Evolutionary conservation across 352 stramenopile genomes (phyloP), one percentile per base, ranked within the genome.

Genomic region (Phytopythium aichiense): DNA sequence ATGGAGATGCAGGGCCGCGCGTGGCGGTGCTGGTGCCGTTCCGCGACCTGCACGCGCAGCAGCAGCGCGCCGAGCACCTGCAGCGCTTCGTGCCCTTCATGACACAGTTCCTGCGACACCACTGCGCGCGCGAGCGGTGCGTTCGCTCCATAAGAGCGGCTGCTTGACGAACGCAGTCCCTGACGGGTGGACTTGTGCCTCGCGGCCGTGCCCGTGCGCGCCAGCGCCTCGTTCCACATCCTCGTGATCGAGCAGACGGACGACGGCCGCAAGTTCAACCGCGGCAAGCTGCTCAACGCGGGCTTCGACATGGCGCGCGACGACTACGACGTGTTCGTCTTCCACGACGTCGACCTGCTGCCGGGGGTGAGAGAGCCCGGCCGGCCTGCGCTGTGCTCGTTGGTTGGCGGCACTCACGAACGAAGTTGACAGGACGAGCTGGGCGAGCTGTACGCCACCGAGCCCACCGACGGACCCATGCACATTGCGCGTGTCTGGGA

Each of bases 281-380:
- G 95, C 42, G 96, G 96, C 25, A 98, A 99, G 73, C 74, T 99
- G 28, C 79, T 99, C 13, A 99, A 99, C 69, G 95, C 97, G 63
- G 96, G 96, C 43, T 98, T 97, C 71, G 84, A 98, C 68, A 79
- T 97, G 51, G 87, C 94, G 12, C 67, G 68, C 38, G 79, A 96
- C 54, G 81, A 88, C 55, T 94, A 81, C 63, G 79, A 88, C 55
- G 64, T 83, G 15, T 98, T 97, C 66, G 88, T 98, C 56, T 98
- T 98, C 69, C 96, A 99, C 65, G 96, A 99, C 66, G 96, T 99
- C 23, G 96, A 99, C 70, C 68, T 99, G 52, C 67, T 99, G 25
- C 96, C 96, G 13, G 65, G 60, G 20, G 76, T 86, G 54, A 31
- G 67, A 4, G 61, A 25, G 37, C 15, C 23, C 51, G 3, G 4